Evolutionary conservation across 768 basidiomycete species (phyloP), one percentile per base, ranked within the genome.

Genomic region (Harrya chromipes): DNA sequence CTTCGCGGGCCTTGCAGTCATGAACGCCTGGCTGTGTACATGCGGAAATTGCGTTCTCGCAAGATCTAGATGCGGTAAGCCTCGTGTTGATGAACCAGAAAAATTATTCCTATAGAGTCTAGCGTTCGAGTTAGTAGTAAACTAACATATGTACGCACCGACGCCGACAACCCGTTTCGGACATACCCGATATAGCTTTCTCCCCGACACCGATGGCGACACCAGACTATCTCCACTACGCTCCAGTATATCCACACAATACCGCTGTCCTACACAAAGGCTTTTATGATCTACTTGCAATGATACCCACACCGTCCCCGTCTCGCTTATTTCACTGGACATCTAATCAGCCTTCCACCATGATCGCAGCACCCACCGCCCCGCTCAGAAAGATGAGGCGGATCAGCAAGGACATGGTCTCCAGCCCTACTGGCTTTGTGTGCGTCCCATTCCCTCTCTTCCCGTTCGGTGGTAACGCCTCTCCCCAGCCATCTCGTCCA

Each of bases 321-420:
- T 29, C 83, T 43, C 77, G 84, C 36, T 26, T 58, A 1, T 72
- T 86, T 50, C 72, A 83, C 41, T 84, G 82, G 74, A 77, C 79
- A 54, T 76, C 29, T 29, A 29, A 29, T 29, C 29, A 29, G 29
- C 4, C 29, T 2, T 27, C 26, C 26, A 27, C 62, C 41, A 68
- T 78, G 33, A 59, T 81, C 23, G 81, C 84, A 54, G 85, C 86
- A 10, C 13, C 84, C 85, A 54, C 29, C 29, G 12, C 23, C 12
- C 67, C 68, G 36, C 64, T 56, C 37, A 77, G 76, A 64, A 85
- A 83, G 70, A 76, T 74, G 35, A 80, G 81, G 56, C 74, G 82
- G 57, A 82, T 93, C 61, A 88, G 81, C 72, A 93, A 93, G 67
- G 89, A 91, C 59, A 92, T 92, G 87, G 85, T 94, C 5, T 90